A percentile compares a stretch with the other conserved stretches of the same genome.
Evolutionary conservation across 352 stramenopile species (phyloP).

Genomic region (Phytophthora aleatoria): DNA sequence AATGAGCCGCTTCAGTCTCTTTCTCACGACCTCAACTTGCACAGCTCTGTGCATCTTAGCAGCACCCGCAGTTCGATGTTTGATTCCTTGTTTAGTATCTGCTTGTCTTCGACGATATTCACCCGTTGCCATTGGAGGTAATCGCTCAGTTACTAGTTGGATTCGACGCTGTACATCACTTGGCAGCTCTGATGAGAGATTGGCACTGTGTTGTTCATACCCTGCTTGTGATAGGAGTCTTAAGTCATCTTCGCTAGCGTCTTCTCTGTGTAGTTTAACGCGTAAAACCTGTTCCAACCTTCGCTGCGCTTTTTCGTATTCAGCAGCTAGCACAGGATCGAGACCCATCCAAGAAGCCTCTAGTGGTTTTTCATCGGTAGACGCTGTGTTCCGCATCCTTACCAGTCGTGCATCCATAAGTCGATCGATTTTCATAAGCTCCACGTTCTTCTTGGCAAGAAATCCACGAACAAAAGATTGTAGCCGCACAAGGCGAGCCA

Average conservation of each 20-base stretch:
- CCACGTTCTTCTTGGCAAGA: constrained; percentile 42
- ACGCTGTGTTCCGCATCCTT: constrained; percentile 21
- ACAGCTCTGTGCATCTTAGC: constrained; percentile 55
- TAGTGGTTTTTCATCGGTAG: constrained; percentile 1
- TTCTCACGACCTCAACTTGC: constrained; percentile 48
- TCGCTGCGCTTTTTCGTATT: constrained; percentile 28
- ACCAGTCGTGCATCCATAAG: constrained; percentile 54
- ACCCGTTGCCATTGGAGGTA: constrained; percentile 36
- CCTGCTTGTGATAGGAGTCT: constrained; percentile 21
- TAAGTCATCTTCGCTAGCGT: constrained; percentile 4
- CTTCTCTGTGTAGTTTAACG: constrained; percentile 19
- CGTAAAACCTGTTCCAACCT: constrained; percentile 25
- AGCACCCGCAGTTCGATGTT: constrained; percentile 16
- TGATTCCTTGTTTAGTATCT: constrained; percentile 27
- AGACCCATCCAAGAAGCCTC: constrained; percentile 31
- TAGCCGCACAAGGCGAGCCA: constrained; percentile 38
- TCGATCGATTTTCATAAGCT: constrained; percentile 55
- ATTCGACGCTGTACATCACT: constrained; percentile 45
- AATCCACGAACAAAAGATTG: constrained; percentile 57
- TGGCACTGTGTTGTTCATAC: constrained; percentile 34
- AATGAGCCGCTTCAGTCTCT: constrained; percentile 47
- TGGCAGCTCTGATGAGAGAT: constrained; percentile 35
- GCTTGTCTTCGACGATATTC: constrained; percentile 47
- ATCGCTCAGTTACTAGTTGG: constrained; percentile 37
- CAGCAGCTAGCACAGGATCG: constrained; percentile 12